Base-by-base conservation (phyloP, 257 asterid genomes). In the Penstemon barbatus region DNA sequence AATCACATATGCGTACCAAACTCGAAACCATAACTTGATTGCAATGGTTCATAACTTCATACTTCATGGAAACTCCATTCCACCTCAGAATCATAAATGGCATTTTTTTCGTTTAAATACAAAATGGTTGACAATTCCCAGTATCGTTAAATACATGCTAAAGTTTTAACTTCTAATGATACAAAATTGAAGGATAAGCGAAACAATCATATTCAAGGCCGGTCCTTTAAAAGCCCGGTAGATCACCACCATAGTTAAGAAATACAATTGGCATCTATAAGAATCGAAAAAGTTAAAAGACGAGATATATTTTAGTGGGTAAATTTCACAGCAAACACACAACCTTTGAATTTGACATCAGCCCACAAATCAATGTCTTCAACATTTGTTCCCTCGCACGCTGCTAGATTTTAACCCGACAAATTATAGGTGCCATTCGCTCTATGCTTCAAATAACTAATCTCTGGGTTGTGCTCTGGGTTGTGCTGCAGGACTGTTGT, bases 401-500 rank as follows among this genome's bases (percentile, higher is more conserved):
- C 8, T 71, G 65, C 56, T 72, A 71, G 51, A 46, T 0, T 68
- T 43, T 40, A 48, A 59, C 45, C 75, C 48, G 55, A 57, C 9
- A 62, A 66, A 51, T 69, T 74, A 48, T 58, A 68, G 54, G 58
- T 71, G 33, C 38, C 68, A 43, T 38, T 42, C 61, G 62, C 38
- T 41, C 69, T 63, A 37, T 76, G 63, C 41, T 75, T 69, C 63
- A 70, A 43, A 61, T 62, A 62, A 71, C 65, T 68, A 70, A 64
- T 19, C 68, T 11, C 68, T 63, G 48, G 33, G 33, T 71, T 78
- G 83, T 52, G 71, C 55, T 79, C 80, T 83, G 65, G 63, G 65
- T 45, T 76, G 86, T 75, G 41, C 43, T 11, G 81, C 57, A 60
- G 84, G 82, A 60, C 86, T 74, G 6, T 79, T 71, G 75, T 75